phyloP scores from a whole-genome alignment of 2,329 filamentous ascomycete genomes.

The Penicillium sp. region DNA sequence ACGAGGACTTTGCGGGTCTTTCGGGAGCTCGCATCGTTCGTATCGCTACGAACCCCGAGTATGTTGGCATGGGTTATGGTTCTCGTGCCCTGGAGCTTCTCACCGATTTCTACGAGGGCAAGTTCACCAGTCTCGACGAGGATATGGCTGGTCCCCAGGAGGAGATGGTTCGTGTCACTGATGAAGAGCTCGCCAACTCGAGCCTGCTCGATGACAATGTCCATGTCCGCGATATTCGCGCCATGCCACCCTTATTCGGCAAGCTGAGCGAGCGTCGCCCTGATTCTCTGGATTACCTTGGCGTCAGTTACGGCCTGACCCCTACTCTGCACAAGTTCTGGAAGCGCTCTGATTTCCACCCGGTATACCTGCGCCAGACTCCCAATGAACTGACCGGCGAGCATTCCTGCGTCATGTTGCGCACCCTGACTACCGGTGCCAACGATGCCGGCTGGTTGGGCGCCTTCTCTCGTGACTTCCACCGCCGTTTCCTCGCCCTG shows the following conservation, averaged over 20 bases:
- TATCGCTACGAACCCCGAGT: slow-evolving; percentile 96
- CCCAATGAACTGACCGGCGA: slow-evolving; percentile 96
- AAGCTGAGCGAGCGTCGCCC: slow-evolving; percentile 84
- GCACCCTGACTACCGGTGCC: slow-evolving; percentile 66
- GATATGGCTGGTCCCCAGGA: slow-evolving; percentile 59
- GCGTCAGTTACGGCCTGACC: slow-evolving; percentile 94
- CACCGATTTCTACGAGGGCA: slow-evolving; percentile 91
- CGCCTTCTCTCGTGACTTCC: slow-evolving; percentile 91
- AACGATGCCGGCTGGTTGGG: slow-evolving; percentile 84
- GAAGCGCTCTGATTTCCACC: slow-evolving; percentile 85
- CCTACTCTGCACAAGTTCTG: slow-evolving; percentile 91
- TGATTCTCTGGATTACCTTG: slow-evolving; percentile 84
- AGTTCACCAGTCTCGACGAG: slow-evolving; percentile 84
- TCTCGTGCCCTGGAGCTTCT: slow-evolving; percentile 86
- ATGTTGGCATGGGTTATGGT: slow-evolving; percentile 90
- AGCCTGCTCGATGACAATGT: slow-evolving; percentile 86
- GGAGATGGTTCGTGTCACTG: slow-evolving; percentile 78
- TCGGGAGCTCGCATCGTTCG: slow-evolving; percentile 91
- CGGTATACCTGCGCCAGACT: slow-evolving; percentile 93
- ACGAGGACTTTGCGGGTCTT: slow-evolving; percentile 91
- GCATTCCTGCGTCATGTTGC: slow-evolving; percentile 97
- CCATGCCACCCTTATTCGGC: slow-evolving; percentile 92
- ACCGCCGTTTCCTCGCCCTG: slow-evolving; percentile 86
- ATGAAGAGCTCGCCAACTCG: slow-evolving; percentile 77
- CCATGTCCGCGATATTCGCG: slow-evolving; percentile 83